Conservation (phyloP, 106 monocot genomes). For the Agapanthus africanus region DNA sequence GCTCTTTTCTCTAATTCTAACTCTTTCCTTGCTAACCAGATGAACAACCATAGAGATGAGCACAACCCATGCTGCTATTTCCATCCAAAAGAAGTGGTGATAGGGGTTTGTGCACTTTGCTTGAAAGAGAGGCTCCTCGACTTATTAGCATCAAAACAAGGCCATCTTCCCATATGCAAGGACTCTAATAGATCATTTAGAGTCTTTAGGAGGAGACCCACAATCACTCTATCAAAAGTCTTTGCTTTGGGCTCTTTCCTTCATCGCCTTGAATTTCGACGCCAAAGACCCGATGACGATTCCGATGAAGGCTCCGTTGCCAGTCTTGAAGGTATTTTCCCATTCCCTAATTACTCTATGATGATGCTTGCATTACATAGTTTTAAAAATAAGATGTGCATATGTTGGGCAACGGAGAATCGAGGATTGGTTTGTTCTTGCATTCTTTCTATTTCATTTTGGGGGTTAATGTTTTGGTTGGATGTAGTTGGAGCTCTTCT, state of each 20-base stretch:
- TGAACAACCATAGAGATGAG: constrained; percentile 28
- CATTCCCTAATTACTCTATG: no score
- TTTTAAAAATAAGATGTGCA: no score
- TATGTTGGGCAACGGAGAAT: no score
- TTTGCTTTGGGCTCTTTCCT: constrained; percentile 59
- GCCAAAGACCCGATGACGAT: constrained; percentile 2
- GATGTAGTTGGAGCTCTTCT: no score
- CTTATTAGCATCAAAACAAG: constrained; percentile 52
- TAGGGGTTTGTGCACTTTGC: constrained; percentile 81
- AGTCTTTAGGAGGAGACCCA: constrained; percentile 19
- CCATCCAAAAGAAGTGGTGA: constrained; percentile 56
- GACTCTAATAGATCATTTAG: constrained; percentile 15
- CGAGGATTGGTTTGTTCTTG: no score
- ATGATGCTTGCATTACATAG: no score
- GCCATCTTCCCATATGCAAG: constrained; percentile 5
- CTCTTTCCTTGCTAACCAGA: constrained; percentile 6
- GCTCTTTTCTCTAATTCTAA: neutral
- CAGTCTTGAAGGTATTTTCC: constrained; percentile 51
- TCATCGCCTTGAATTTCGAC: constrained; percentile 26
- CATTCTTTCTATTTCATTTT: no score
- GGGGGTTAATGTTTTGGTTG: no score
- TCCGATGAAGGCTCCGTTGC: constrained; percentile 32
- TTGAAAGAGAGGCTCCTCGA: constrained; percentile 72
- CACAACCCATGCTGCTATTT: constrained; percentile 35
- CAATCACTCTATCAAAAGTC: constrained; percentile 36